phyloP scores from a whole-genome alignment of 345 rosid genomes.

The Psidium friedrichsthalianum region DNA sequence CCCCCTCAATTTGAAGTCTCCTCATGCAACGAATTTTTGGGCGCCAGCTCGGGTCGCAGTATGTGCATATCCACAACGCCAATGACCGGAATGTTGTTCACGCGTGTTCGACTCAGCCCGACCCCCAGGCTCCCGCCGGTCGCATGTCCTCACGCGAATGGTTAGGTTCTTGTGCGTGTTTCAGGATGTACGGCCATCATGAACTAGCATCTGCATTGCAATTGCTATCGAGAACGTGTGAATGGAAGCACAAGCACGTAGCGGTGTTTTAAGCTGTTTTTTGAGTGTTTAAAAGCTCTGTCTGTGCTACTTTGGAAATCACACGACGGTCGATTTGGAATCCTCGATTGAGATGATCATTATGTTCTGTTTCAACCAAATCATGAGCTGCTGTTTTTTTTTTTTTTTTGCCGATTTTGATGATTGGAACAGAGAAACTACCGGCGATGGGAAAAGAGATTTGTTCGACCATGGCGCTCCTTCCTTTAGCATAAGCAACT shows the following conservation, averaged over 20 bases:
- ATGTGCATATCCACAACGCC: constrained; percentile 75
- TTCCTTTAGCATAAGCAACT: constrained; percentile 36
- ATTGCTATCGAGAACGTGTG: not conserved
- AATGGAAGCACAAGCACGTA: not conserved
- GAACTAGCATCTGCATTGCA: not conserved
- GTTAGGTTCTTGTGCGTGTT: constrained; percentile 7
- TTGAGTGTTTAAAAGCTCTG: not conserved
- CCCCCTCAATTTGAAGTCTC: too few relatives aligned
- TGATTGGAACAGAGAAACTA: constrained; percentile 35
- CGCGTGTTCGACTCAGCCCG: constrained; percentile 71
- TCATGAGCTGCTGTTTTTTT: not conserved
- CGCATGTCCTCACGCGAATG: constrained; percentile 93
- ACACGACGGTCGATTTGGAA: not conserved
- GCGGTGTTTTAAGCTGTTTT: not conserved
- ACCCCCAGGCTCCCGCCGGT: constrained; percentile 86
- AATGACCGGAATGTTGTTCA: constrained; percentile 59
- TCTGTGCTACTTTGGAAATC: not conserved
- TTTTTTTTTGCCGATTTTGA: not conserved
- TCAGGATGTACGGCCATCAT: too few relatives aligned
- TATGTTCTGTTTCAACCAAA: not conserved
- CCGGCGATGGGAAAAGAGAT: constrained; percentile 57
- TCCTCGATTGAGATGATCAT: not conserved
- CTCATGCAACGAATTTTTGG: too few relatives aligned
- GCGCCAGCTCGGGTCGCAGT: constrained; percentile 75
- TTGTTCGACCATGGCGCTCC: constrained; percentile 88